Conservation (phyloP, 73 alveolate species). For the Paramecium caudatum region DNA sequence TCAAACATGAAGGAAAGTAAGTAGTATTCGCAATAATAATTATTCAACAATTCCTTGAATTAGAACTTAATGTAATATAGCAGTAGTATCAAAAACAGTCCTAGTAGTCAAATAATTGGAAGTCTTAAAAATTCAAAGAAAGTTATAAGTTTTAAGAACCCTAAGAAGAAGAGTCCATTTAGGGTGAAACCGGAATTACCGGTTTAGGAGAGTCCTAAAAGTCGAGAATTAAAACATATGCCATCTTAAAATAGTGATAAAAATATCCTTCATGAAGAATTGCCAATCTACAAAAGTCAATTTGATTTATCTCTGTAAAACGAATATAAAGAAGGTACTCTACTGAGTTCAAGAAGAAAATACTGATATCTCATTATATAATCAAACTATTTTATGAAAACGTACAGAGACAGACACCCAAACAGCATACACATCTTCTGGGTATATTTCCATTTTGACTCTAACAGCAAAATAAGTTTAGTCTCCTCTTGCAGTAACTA, state of each 20-base stretch:
- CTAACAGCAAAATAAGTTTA: constrained; percentile 63
- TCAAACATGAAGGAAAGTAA: no score
- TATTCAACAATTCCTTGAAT: neutral
- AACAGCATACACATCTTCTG: constrained; percentile 61
- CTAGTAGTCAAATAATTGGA: neutral
- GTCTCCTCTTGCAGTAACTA: constrained; percentile 67
- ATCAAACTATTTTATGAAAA: constrained; percentile 35
- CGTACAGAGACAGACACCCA: constrained; percentile 62
- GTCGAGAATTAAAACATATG: neutral
- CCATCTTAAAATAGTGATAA: neutral
- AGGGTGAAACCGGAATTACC: neutral
- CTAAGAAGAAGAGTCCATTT: neutral
- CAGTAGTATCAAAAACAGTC: neutral
- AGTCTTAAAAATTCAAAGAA: neutral
- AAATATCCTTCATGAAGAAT: neutral
- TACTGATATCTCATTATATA: neutral
- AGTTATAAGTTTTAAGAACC: neutral
- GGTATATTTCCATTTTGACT: constrained; percentile 65
- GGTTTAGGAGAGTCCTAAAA: neutral
- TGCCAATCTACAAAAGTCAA: neutral
- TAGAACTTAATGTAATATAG: constrained; percentile 2
- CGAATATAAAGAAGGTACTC: constrained; percentile 5
- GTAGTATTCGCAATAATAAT: no score
- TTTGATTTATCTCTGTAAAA: constrained; percentile 19
- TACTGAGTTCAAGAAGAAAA: constrained; percentile 13